Base-by-base conservation (phyloP, 371 early-diverging fungal species). In the Hamiltosporidium tvaerminnensis region DNA sequence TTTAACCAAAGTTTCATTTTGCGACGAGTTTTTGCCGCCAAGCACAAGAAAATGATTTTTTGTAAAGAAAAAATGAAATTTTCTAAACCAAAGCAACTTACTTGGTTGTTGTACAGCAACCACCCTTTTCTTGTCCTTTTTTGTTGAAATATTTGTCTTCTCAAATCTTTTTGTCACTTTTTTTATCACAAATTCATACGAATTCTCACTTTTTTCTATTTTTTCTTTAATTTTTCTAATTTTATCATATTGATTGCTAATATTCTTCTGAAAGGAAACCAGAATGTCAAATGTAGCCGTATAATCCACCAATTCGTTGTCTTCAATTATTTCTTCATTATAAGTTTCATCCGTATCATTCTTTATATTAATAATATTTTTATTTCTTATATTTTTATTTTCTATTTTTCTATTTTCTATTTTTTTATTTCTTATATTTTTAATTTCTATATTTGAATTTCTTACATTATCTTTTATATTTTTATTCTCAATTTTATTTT, bases 1-100 rank as follows among this genome's bases (percentile, higher is more conserved):
- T 64, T 76, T 76, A 30, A 76, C 72, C 16, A 79, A 39, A 52
- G 64, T 70, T 60, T 79, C 79, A 62, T 79, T 79, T 63, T 76
- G 71, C 50, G 72, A 72, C 2, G 75, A 65, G 64, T 73, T 72
- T 61, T 71, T 74, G 16, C 79, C 79, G 41, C 69, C 75, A 39
- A 79, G 66, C 9, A 79, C 65, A 54, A 79, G 47, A 7, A 44
- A 9, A 33, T 59, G 58, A 2, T 65, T 64, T 49, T 74, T 67
- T 30, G 69, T 69, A 39, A 79, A 57, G 55, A 65, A 66, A 57
- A 70, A 79, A 44, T 75, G 49, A 59, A 74, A 79, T 61, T 76
- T 76, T 58, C 77, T 77, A 71, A 79, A 79, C 79, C 79, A 79
- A 53, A 64, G 72, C 3, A 47, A 31, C 1, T 47, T 35, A 49